Conservation (phyloP, 2,329 filamentous ascomycete species). For the Penicillium sp. region DNA sequence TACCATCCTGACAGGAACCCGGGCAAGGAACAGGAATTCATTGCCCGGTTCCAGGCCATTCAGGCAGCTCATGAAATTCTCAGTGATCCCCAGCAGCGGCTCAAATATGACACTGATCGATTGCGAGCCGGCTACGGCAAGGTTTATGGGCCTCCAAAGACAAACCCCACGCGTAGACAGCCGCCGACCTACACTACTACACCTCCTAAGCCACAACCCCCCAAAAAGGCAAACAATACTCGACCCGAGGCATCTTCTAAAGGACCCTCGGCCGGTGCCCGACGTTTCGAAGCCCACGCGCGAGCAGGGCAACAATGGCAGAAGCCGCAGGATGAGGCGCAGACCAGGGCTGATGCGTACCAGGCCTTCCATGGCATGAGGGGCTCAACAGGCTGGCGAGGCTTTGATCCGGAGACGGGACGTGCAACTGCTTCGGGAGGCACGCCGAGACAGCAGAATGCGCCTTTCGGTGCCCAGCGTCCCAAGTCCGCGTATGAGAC, state of each 20-base stretch:
- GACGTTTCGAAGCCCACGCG: conserved; percentile 40
- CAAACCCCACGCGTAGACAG: conserved; percentile 25
- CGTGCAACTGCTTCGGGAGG: conserved; percentile 20
- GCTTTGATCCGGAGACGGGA: conserved; percentile 39
- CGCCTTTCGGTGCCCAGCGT: conserved; percentile 24
- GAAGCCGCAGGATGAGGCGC: conserved; percentile 36
- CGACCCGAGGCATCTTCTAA: conserved; percentile 23
- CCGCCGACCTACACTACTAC: conserved; percentile 23
- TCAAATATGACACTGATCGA: conserved; percentile 59
- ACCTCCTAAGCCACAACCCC: conserved; percentile 21
- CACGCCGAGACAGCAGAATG: conserved; percentile 20
- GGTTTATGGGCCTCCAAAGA: conserved; percentile 28
- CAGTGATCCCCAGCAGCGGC: conserved; percentile 53
- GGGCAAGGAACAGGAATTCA: conserved; percentile 72
- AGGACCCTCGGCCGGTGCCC: conserved; percentile 35
- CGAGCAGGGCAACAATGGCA: conserved; percentile 40
- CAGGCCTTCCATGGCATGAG: conserved; percentile 46
- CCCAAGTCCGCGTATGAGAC: conserved; percentile 40
- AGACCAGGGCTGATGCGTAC: conserved; percentile 43
- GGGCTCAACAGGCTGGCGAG: conserved; percentile 34
- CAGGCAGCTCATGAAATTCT: conserved; percentile 79
- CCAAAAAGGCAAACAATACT: conserved; percentile 19
- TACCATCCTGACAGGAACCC: conserved; percentile 88
- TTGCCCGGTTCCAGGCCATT: conserved; percentile 77
- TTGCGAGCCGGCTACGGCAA: conserved; percentile 46